Evolutionary conservation across 148 eudicot species (phyloP).

Genomic region (Gaultheria prostrata): DNA sequence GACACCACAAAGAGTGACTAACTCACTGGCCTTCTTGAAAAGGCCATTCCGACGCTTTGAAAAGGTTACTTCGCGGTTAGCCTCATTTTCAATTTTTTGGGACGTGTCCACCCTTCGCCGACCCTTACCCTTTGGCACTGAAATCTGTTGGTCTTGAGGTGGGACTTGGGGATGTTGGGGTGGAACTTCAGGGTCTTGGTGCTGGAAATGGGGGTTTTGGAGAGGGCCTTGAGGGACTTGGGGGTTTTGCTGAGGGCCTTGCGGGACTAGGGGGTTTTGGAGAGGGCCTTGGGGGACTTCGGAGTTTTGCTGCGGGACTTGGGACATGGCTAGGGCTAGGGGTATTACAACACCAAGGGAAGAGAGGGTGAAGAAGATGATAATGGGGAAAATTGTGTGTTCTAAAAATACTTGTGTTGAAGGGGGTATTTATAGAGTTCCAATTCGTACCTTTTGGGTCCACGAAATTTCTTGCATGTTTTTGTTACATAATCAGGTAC

Average conservation of each 20-base stretch:
- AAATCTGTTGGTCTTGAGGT: not conserved
- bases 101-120: conserved; percentile 24
- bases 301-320: not conserved
- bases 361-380: not conserved
- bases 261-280: too few species aligned
- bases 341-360: not conserved
- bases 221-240: too few species aligned
- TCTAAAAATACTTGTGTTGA: not conserved
- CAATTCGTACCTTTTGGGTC: too few species aligned
- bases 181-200: not conserved
- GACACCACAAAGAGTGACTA: conserved; percentile 31
- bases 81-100: conserved; percentile 22
- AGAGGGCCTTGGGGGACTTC: not conserved
- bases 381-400: not conserved
- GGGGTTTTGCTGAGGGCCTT: too few species aligned
- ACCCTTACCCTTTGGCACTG: conserved; percentile 19
- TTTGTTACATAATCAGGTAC: too few species aligned
- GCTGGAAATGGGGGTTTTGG: too few species aligned
- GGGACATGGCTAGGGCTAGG: not conserved
- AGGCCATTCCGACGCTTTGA: conserved; percentile 31
- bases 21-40: conserved; percentile 42
- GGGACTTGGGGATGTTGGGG: not conserved
- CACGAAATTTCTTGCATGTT: too few species aligned
- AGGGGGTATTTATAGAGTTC: not conserved
- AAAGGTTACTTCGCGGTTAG: conserved; percentile 30